A percentile compares a stretch with the other conserved stretches of the same genome.
These are phyloP conservation scores for Castanea mollissima DNA, from an alignment of 306 rosid genomes.

Conservation along the genomic window DNA sequence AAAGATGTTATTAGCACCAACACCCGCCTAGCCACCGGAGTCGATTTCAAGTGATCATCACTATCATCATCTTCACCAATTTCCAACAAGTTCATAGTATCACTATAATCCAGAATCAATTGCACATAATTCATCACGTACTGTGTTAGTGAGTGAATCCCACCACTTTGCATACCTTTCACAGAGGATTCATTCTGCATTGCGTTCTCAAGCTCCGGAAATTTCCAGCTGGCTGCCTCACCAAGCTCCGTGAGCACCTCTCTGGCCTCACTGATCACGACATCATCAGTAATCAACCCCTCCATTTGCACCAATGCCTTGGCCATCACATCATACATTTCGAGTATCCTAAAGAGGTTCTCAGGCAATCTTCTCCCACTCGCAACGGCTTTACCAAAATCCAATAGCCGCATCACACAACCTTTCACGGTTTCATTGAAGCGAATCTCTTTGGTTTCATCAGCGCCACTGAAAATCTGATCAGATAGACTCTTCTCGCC, in stretches of 20 bases:
- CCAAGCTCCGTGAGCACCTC: constrained; percentile 69
- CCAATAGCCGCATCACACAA: constrained; percentile 76
- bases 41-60: neutral
- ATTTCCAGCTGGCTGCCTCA: constrained; percentile 75
- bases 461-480: constrained; percentile 54
- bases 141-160: constrained; percentile 79
- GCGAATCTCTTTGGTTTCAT: constrained; percentile 56
- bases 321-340: constrained; percentile 80
- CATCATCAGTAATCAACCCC: constrained; percentile 52
- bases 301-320: constrained; percentile 61
- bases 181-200: constrained; percentile 66
- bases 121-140: constrained; percentile 92
- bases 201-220: constrained; percentile 79
- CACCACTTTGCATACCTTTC: constrained; percentile 69
- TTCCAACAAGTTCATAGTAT: too few relatives aligned
- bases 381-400: constrained; percentile 80
- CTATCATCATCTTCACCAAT: constrained; percentile 49
- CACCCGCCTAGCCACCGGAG: constrained; percentile 56
- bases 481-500: constrained; percentile 83
- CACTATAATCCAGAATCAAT: constrained; percentile 41
- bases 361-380: constrained; percentile 70
- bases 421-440: constrained; percentile 84
- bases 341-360: constrained; percentile 84
- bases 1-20: constrained; percentile 59
- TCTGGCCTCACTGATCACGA: constrained; percentile 55